Percentiles rank a stretch among this genome's conserved stretches.
phyloP scores from a whole-genome alignment of 208 protist species.

The Trypanosoma conorhini region DNA sequence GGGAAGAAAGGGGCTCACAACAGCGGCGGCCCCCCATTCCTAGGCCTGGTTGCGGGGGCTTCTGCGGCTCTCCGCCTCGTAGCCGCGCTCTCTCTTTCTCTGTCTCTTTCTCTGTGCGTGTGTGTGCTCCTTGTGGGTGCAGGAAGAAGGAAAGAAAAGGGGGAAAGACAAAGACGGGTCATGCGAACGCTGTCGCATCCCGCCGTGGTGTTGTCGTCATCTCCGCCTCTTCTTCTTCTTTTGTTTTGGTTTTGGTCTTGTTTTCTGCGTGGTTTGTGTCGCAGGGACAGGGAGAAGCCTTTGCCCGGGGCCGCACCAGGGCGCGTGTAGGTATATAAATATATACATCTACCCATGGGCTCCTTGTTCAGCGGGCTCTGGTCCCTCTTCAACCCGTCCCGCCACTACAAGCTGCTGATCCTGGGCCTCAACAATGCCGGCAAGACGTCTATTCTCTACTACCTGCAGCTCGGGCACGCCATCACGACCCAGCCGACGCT shows the following conservation, averaged over 20 bases:
- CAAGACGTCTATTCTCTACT: slow-evolving; percentile 99
- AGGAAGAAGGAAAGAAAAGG: not conserved
- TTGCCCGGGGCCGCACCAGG: not conserved
- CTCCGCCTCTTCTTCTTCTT: not conserved
- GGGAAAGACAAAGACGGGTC: not conserved
- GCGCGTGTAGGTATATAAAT: not conserved
- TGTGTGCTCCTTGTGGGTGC: not conserved
- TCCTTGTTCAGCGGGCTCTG: slow-evolving; percentile 68
- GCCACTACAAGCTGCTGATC: slow-evolving; percentile 92
- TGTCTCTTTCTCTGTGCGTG: not conserved
- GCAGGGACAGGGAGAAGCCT: not conserved
- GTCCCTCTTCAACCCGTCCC: slow-evolving; percentile 47
- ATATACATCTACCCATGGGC: slow-evolving; percentile 45
- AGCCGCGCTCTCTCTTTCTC: not conserved
- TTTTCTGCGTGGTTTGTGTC: not conserved
- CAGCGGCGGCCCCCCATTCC: not conserved
- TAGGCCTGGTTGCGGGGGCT: not conserved
- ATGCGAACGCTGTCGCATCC: not conserved
- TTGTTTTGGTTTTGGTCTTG: too few relatives aligned
- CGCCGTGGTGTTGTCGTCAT: not conserved
- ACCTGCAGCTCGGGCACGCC: slow-evolving; percentile 96
- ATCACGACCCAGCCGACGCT: slow-evolving; percentile 98
- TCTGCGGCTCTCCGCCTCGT: too few relatives aligned
- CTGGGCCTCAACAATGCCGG: slow-evolving; percentile 97
- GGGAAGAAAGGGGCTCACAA: not conserved